Percentiles rank a stretch among this genome's conserved stretches.
phyloP scores from a whole-genome alignment of 345 rosid species.

The Gossypioides kirkii region DNA sequence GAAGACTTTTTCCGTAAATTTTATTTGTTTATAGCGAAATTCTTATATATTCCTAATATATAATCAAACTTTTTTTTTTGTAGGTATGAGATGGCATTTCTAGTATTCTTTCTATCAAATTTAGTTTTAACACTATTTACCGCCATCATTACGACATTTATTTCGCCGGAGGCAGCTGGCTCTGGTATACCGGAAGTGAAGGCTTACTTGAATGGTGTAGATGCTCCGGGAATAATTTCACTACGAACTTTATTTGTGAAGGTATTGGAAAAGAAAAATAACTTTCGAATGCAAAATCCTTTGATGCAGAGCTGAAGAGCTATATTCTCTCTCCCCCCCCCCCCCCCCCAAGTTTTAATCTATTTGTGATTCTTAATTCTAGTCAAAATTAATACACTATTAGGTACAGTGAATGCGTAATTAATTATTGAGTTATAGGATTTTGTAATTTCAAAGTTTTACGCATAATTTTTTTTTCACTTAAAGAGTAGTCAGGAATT shows the following conservation, averaged over 20 bases:
- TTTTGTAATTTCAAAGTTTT: not conserved
- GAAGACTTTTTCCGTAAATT: not conserved
- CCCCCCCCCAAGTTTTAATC: too few species aligned
- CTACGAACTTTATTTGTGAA: constrained; percentile 63
- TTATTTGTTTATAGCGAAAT: not conserved
- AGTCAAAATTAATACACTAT: not conserved
- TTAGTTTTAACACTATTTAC: constrained; percentile 67
- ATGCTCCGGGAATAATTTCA: constrained; percentile 78
- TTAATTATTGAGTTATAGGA: not conserved
- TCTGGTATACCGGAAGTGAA: constrained; percentile 96
- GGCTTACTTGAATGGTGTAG: constrained; percentile 93
- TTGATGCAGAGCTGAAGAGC: not conserved
- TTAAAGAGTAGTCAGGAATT: not conserved
- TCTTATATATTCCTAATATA: too few species aligned
- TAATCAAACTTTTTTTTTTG: not conserved
- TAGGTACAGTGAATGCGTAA: not conserved
- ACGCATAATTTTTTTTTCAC: not conserved
- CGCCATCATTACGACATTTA: constrained; percentile 51
- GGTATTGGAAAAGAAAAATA: constrained; percentile 29
- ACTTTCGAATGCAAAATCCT: not conserved
- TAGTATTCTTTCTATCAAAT: constrained; percentile 60
- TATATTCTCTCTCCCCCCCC: not conserved
- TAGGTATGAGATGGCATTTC: constrained; percentile 70
- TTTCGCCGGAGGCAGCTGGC: constrained; percentile 88
- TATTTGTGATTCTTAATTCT: not conserved